phyloP scores from a whole-genome alignment of 2,329 filamentous ascomycete genomes.

The Pseudopyrenochaeta lycopersici region DNA sequence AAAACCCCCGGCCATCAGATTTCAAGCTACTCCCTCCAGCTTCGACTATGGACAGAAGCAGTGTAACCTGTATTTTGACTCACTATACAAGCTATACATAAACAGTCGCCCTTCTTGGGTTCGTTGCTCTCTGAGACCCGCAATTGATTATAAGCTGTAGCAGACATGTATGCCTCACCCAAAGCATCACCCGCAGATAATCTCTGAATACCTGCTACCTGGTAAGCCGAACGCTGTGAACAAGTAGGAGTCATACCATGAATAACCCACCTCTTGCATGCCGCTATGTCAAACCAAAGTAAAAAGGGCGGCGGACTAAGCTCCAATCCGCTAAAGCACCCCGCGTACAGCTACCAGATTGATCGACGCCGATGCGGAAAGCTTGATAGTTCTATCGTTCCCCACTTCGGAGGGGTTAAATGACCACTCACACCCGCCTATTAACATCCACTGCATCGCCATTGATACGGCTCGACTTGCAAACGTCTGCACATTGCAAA shows the following conservation, averaged over 20 bases:
- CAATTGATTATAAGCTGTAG: too few species aligned
- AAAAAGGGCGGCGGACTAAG: constrained; percentile 34
- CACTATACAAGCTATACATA: too few species aligned
- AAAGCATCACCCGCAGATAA: too few species aligned
- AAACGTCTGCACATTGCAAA: too few species aligned
- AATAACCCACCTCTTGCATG: not conserved
- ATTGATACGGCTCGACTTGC: too few species aligned
- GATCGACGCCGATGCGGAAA: constrained; percentile 13
- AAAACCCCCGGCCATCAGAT: too few species aligned
- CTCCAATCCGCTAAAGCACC: constrained; percentile 9
- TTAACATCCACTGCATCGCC: too few species aligned
- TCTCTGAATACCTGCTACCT: not conserved
- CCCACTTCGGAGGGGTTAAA: constrained; percentile 12
- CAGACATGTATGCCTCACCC: constrained; percentile 7
- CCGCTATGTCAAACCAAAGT: constrained; percentile 13
- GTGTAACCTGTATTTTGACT: too few species aligned
- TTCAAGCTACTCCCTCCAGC: too few species aligned
- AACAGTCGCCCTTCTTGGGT: too few species aligned
- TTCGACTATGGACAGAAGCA: too few species aligned
- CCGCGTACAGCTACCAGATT: constrained; percentile 30
- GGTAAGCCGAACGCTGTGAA: not conserved
- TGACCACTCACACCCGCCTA: constrained; percentile 3
- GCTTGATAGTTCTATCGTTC: constrained; percentile 16
- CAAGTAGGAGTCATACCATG: constrained; percentile 12
- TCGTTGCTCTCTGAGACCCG: too few species aligned